Base-by-base conservation (phyloP, 345 rosid genomes). In the Aquilaria sinensis region DNA sequence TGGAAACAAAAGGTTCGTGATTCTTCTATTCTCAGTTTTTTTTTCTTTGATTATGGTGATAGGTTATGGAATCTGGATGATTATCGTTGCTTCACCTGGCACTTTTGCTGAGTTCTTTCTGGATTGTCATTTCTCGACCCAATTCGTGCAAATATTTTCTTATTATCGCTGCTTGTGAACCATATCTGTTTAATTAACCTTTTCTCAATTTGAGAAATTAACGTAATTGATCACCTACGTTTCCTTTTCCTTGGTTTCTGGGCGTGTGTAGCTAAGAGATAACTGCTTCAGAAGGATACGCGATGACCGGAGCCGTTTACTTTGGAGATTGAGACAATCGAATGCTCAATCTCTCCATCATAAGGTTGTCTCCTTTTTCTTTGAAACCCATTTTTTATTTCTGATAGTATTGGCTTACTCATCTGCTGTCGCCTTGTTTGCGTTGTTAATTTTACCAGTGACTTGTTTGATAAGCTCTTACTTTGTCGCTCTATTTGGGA, bases 291-390 rank as follows among this genome's bases (percentile, higher is more conserved):
- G 66, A 71, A 81, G 99, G 80, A 81, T 90, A 12, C 82, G 89
- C 47, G 89, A 86, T 47, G 96, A 85, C 41, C 73, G 99, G 65
- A 68, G 64, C 29, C 85, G 89, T 49, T 71, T 94, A 67, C 79
- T 90, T 0, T 94, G 99, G 97, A 86, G 81, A 67, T 67, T 88
- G 76, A 88, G 99, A 50, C 58, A 76, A 58, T 80, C 96, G 34
- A 57, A 63, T 66, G 69, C 76, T 57, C 81, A 80, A 46, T 66
- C 78, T 69, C 67, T 70, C 23, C 31, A 74, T 62, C 61, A 79
- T 16, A 71, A 87, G 97, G 98, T 87, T 32, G 43, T 2, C 53
- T 31, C 10, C 45, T 31, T 23, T 31, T 60, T 50, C 31, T 1
- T 30, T 11, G 13, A 31, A 9, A 1, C 14, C 9, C 31, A 16